Evolutionary conservation across 495 filamentous ascomycete species (phyloP), one percentile per base, ranked within the genome.

Genomic region (Xylaria longipes): DNA sequence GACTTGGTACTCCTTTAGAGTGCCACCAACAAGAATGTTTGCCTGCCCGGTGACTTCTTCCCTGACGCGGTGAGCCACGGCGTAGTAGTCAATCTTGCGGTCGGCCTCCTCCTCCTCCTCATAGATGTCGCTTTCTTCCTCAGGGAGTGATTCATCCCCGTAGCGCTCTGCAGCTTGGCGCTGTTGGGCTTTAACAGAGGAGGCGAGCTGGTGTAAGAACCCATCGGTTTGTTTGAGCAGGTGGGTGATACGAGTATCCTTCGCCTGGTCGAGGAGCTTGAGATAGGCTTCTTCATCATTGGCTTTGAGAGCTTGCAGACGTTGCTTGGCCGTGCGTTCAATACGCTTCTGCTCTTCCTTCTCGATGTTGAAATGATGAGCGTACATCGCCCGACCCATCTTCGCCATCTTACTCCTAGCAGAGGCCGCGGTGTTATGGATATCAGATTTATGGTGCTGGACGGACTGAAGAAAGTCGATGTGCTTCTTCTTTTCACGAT

Each of bases 231-330:
- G 96, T 73, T 91, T 92, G 41, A 99, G 89, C 70, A 99, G 87
- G 79, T 99, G 96, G 20, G 97, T 96, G 75, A 99, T 98, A 90
- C 96, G 95, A 27, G 94, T 97, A 85, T 99, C 96, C 84, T 99
- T 99, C 71, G 96, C 97, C 79, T 99, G 95, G 78, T 95, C 96
- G 73, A 99, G 90, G 73, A 99, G 85, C 79, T 97, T 98, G 76
- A 98, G 85, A 78, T 99, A 99, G 0, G 96, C 97, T 80, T 97
- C 96, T 85, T 99, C 96, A 81, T 99, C 95, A 89, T 99, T 97
- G 74, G 95, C 94, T 83, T 97, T 98, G 82, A 99, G 85, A 39
- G 97, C 97, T 82, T 97, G 94, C 50, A 99, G 93, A 98, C 96
- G 97, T 82, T 98, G 96, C 84, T 98, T 98, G 39, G 96, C 96